Conservation (phyloP, 768 basidiomycete species). For the Chiua virens region DNA sequence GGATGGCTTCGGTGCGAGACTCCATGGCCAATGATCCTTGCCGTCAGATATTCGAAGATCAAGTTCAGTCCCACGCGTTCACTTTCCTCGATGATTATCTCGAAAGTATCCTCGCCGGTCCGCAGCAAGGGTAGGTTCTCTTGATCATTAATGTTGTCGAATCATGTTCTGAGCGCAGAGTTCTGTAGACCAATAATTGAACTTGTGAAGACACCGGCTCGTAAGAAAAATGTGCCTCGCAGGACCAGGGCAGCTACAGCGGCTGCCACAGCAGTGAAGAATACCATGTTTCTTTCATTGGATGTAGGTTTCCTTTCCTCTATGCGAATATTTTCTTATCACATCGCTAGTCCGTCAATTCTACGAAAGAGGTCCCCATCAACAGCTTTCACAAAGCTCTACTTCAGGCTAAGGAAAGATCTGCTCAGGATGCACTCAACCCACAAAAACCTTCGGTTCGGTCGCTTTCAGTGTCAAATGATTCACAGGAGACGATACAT, state of each 20-base stretch:
- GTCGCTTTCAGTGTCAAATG: not conserved
- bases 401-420: constrained; percentile 32
- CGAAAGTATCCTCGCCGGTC: constrained; percentile 64
- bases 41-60: constrained; percentile 66
- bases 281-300: constrained; percentile 39
- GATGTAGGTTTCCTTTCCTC: constrained; percentile 40
- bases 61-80: constrained; percentile 75
- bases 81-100: constrained; percentile 79
- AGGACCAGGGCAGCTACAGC: constrained; percentile 46
- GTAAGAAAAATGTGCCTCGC: constrained; percentile 58
- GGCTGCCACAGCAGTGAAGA: constrained; percentile 46
- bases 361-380: constrained; percentile 43
- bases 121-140: constrained; percentile 59
- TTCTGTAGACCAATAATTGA: constrained; percentile 65
- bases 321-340: constrained; percentile 8
- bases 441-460: not conserved
- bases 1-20: constrained; percentile 66
- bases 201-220: constrained; percentile 80
- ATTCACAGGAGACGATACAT: not conserved
- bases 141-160: not conserved
- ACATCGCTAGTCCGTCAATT: constrained; percentile 33
- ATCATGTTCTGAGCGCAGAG: constrained; percentile 1
- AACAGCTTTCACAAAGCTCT: constrained; percentile 51
- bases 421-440: constrained; percentile 1
- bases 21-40: constrained; percentile 74